These are phyloP conservation scores for Coleophoma eucalyptorum DNA, from an alignment of 2,329 filamentous ascomycete genomes.

Conservation along the genomic window DNA sequence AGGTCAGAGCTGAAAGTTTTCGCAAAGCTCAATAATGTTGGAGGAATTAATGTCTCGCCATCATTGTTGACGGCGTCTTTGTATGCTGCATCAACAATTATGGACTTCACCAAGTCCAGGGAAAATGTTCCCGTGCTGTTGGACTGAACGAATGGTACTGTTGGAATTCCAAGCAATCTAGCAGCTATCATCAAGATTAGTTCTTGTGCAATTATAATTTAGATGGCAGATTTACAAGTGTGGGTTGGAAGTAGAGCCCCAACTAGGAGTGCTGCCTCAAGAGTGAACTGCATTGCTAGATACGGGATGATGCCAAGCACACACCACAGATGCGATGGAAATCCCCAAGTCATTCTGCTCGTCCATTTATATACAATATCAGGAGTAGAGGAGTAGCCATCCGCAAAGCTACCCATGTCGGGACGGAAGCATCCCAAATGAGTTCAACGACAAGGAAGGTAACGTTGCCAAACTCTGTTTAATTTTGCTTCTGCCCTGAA, in stretches of 20 bases:
- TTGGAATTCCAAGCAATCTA: slow-evolving; percentile 25
- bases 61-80: slow-evolving; percentile 35
- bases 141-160: slow-evolving; percentile 26
- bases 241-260: not conserved
- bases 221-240: not conserved
- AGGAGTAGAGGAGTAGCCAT: not conserved
- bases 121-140: slow-evolving; percentile 21
- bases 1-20: slow-evolving; percentile 38
- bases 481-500: not conserved
- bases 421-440: not conserved
- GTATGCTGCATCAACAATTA: slow-evolving; percentile 41
- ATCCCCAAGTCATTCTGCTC: not conserved
- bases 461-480: not conserved
- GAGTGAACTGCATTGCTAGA: not conserved
- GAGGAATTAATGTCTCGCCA: slow-evolving; percentile 48
- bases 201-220: not conserved
- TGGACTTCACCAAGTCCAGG: slow-evolving; percentile 24
- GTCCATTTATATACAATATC: not conserved
- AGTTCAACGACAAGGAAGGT: not conserved
- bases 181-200: slow-evolving; percentile 3
- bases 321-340: too few relatives aligned
- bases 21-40: slow-evolving; percentile 43
- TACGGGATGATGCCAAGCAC: too few relatives aligned
- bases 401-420: not conserved
- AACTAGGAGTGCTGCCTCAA: not conserved